phyloP scores from a whole-genome alignment of 2,329 filamentous ascomycete genomes.

The Neocucurbitaria cava region DNA sequence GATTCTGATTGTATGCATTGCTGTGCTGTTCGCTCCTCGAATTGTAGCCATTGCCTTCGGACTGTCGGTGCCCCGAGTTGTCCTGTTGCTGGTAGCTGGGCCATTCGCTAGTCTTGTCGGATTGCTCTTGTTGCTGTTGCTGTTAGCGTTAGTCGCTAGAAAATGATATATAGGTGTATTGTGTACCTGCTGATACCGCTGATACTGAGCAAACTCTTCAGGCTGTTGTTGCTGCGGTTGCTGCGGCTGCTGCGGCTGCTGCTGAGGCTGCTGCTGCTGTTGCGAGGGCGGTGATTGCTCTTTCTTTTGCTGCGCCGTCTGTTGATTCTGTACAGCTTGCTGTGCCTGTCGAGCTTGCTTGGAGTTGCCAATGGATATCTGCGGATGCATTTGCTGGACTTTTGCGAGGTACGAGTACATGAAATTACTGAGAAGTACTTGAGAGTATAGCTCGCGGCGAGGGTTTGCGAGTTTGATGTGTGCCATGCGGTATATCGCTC shows the following conservation, averaged over 20 bases:
- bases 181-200: conserved; percentile 47
- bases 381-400: conserved; percentile 97
- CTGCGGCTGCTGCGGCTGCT: conserved; percentile 10
- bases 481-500: conserved; percentile 97
- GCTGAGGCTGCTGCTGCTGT: conserved; percentile 50
- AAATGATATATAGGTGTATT: background rate
- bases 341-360: conserved; percentile 72
- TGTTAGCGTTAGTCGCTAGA: conserved; percentile 12
- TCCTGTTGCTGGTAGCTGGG: conserved; percentile 27
- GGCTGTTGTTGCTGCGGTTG: conserved; percentile 42
- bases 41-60: conserved; percentile 21
- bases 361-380: conserved; percentile 87
- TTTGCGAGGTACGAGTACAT: conserved; percentile 99
- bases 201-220: conserved; percentile 51
- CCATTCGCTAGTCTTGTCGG: conserved; percentile 30
- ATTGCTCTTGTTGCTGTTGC: conserved; percentile 31
- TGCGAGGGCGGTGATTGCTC: no score
- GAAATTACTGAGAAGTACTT: conserved; percentile 97
- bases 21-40: conserved; percentile 15
- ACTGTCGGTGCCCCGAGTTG: conserved; percentile 7
- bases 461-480: conserved; percentile 99
- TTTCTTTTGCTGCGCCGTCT: conserved; percentile 47
- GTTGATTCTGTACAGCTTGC: conserved; percentile 60
- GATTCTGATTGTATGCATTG: conserved; percentile 26
- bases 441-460: conserved; percentile 86